Base-by-base conservation (phyloP, 345 rosid species). In the Abelmoschus esculentus region DNA sequence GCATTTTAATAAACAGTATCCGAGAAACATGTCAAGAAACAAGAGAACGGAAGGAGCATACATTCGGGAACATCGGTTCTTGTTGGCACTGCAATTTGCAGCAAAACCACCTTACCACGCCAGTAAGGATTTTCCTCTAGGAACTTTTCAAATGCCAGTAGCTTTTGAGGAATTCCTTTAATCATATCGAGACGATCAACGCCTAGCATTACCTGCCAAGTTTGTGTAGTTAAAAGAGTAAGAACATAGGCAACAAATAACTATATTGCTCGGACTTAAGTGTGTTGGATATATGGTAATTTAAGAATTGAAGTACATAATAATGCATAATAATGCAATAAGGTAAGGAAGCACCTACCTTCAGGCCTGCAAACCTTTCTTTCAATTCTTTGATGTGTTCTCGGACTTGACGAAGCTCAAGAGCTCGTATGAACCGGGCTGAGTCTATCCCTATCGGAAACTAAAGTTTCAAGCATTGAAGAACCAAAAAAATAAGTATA, bases 151-250 rank as follows among this genome's bases (percentile, higher is more conserved):
- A 96, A 96, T 61, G 99, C 99, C 55, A 90, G 85, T 81, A 96
- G 84, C 88, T 96, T 96, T 61, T 96, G 99, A 6, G 99, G 99
- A 80, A 96, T 96, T 72, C 99, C 99, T 79, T 96, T 96, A 66
- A 96, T 96, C 99, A 96, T 96, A 77, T 96, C 99, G 74, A 96
- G 93, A 29, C 99, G 96, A 81, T 95, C 99, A 64, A 95, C 99
- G 67, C 99, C 99, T 77, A 95, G 78, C 99, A 95, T 95, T 67
- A 95, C 97, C 99, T 95, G 86, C 12, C 62, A 77, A 47, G 26
- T 70, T 44, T 53, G 47, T 68, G 47, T 40, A 44, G 19, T 65
- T 56, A 58, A 14, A 36, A 62, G n/a, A 58, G 14, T 13, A 42
- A 71, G 53, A 65, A 38, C 53, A 18, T 31, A 19, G 58, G 54